phyloP scores from a whole-genome alignment of 2,329 filamentous ascomycete genomes.

The Colletotrichum chlorophyti region DNA sequence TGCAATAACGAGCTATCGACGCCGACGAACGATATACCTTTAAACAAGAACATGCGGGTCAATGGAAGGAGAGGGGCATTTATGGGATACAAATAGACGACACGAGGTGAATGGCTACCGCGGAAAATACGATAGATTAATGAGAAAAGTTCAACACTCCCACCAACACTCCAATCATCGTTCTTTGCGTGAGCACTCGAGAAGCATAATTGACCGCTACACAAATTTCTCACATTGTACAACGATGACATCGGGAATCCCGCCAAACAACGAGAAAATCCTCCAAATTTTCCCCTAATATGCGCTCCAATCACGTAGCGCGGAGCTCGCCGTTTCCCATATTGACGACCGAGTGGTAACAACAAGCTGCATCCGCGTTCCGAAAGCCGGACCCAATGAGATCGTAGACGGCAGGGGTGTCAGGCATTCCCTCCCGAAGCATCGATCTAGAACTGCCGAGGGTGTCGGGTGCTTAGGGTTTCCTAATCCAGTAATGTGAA shows the following conservation, averaged over 20 bases:
- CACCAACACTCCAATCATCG: too few relatives aligned
- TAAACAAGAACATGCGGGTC: too few relatives aligned
- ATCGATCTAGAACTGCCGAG: not conserved
- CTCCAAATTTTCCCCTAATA: not conserved
- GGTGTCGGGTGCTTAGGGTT: not conserved
- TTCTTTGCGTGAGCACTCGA: too few relatives aligned
- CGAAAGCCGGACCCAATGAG: not conserved
- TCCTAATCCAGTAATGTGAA: not conserved
- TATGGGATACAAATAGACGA: not conserved
- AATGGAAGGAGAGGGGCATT: too few relatives aligned
- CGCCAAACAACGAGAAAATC: too few relatives aligned
- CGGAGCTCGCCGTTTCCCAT: not conserved
- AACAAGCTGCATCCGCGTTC: not conserved
- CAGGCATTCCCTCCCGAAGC: not conserved
- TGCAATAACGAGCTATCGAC: too few relatives aligned
- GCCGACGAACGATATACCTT: too few relatives aligned
- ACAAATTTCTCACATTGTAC: too few relatives aligned
- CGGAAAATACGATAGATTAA: slow-evolving; percentile 8
- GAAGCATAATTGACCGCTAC: too few relatives aligned
- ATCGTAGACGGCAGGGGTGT: not conserved
- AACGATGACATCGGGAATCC: too few relatives aligned
- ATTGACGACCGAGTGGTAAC: too few relatives aligned
- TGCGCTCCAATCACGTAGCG: not conserved
- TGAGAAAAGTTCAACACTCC: not conserved
- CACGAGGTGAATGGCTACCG: not conserved